Evolutionary conservation across 257 asterid genomes (phyloP).

Genomic region (Plantago ovata): DNA sequence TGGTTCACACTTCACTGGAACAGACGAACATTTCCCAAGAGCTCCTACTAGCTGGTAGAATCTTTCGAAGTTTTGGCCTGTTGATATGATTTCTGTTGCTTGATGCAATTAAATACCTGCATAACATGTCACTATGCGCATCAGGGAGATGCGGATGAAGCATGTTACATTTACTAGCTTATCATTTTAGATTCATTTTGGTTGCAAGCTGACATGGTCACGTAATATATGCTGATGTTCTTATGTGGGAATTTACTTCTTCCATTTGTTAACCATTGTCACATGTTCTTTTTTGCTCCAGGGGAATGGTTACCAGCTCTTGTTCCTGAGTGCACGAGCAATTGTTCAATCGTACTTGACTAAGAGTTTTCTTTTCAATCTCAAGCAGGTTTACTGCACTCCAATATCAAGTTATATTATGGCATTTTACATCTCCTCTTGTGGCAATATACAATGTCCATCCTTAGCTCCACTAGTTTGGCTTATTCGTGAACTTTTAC

Average conservation of each 20-base stretch:
- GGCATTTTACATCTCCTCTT: background rate
- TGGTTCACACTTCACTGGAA: too few species aligned
- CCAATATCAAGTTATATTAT: background rate
- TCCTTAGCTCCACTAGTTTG: background rate
- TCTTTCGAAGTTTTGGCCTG: too few species aligned
- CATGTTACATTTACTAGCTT: too few species aligned
- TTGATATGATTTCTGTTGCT: too few species aligned
- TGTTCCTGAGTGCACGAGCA: constrained; percentile 97
- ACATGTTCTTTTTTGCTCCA: constrained; percentile 28
- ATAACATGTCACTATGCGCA: background rate
- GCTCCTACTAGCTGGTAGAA: too few species aligned
- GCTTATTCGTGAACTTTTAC: background rate
- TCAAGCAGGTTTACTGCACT: constrained; percentile 72
- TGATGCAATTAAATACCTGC: too few species aligned
- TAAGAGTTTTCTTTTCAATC: constrained; percentile 80
- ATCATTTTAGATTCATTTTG: background rate
- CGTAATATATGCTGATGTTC: too few species aligned
- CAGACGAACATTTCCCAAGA: too few species aligned
- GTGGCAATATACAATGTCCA: background rate
- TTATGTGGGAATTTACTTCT: too few species aligned
- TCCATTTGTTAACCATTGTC: background rate
- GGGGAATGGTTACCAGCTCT: constrained; percentile 98
- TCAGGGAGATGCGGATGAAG: too few species aligned
- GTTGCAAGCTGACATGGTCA: background rate
- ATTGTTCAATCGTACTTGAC: constrained; percentile 97